Evolutionary conservation across 2,329 filamentous ascomycete genomes (phyloP), one percentile per base, ranked within the genome.

Genomic region (Chaetothyriales sp.): DNA sequence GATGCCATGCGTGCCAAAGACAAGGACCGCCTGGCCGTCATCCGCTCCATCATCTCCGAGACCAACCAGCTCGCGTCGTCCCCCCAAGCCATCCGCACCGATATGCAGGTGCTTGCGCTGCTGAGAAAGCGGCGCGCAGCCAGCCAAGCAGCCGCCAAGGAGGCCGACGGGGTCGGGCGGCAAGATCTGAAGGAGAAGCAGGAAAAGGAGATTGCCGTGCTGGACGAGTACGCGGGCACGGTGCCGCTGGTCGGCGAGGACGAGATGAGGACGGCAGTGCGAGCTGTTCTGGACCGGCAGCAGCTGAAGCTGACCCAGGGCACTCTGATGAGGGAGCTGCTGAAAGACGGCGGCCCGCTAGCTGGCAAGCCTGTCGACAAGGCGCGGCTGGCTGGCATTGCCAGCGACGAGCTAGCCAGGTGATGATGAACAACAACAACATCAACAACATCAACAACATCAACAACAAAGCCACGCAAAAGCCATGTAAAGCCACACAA

Each of bases 1-100:
- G 64, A 61, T 44, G 73, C 73, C 47, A 73, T 75, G 72, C 66
- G 66, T 56, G 71, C 71, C 15, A 75, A 73, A 62, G 72, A 75
- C 54, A 70, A 64, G 19, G 58, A 67, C 47, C 73, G 72, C 56
- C 62, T 74, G 25, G 71, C 73, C 57, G 72, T 74, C 40, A 64
- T 75, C 18, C 71, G 73, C 37, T 67, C 69, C 46, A 62, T 75
- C 53, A 72, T 75, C 50, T 69, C 73, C 47, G 73, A 75, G 56
- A 69, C 68, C 57, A 74, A 72, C 60, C 73, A 74, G 56, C 66
- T 70, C n/a, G 64, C 67, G 49, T 74, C 73, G 63, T 69, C 69
- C 18, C 56, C 70, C 2, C 65, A 64, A 15, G 72, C 72, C 9
- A 69, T 74, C 19, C 65, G 67, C 51, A 73, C 70, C 22, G 71